Base-by-base conservation (phyloP, 108 stramenopile species). In the Fragilaria radians region DNA sequence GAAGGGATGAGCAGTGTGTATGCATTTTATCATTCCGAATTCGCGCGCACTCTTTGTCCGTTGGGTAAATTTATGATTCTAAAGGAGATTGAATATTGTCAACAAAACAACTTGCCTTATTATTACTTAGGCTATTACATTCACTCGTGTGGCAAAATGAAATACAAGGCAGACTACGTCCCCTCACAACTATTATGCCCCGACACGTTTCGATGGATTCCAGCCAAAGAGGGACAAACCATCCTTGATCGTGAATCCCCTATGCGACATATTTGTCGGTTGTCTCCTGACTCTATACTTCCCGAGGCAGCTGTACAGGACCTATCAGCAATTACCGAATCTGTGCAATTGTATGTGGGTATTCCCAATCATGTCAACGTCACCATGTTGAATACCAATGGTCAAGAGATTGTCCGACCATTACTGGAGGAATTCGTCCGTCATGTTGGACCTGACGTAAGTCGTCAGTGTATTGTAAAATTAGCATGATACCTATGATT, bases 81-180 rank as follows among this genome's bases (percentile, higher is more conserved):
- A 54, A 71, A 86, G 46, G 97, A 98, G 72, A 97, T 96, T 54
- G 91, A 97, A 52, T 98, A 78, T 73, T 50, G 57, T 17, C 46
- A 48, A 11, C 77, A 86, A 22, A 73, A 75, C 18, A 64, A 70
- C 27, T 49, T 86, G 42, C 70, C 76, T 23, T 89, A 90, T 61
- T 98, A 97, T 68, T 98, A 97, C 63, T 61, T 97, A 72, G 97
- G 97, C 1, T 98, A 91, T 66, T 98, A 95, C 74, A 94, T 98
- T 70, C 93, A 96, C 48, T 73, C 73, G 27, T 96, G 95, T 66
- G 73, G 61, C 30, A 98, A 98, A 63, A 98, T 98, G 97, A 59
- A 62, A 28, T 98, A 98, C 85, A 98, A 98, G 78, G 95, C 91
- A 11, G 86, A 96, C n/a, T 98, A 96, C 75, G 57, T 83, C 48